Evolutionary conservation across 306 rosid genomes (phyloP).

Genomic region (Castanea crenata): DNA sequence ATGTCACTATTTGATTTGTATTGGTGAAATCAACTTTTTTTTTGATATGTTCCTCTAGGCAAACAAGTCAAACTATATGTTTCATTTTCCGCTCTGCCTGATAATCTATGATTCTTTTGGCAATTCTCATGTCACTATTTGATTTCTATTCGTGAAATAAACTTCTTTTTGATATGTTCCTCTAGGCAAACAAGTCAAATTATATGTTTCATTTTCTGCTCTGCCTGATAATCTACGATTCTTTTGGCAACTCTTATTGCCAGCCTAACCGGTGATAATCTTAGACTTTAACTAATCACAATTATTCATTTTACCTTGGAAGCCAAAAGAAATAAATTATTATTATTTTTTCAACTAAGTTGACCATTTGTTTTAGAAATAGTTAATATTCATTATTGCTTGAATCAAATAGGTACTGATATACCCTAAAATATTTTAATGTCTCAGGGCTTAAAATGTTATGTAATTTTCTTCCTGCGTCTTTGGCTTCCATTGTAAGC

Average conservation of each 20-base stretch:
- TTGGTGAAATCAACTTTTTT: background rate
- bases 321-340: no score
- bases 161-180: background rate
- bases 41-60: background rate
- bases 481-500: slow-evolving; percentile 88
- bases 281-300: background rate
- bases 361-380: background rate
- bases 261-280: background rate
- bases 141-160: no score
- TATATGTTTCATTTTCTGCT: background rate
- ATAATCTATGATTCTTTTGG: background rate
- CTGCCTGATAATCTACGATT: background rate
- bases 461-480: slow-evolving; percentile 94
- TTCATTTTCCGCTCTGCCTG: background rate
- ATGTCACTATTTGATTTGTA: no score
- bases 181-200: background rate
- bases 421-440: background rate
- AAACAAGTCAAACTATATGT: background rate
- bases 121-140: background rate
- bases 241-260: background rate
- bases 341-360: background rate
- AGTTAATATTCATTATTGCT: background rate
- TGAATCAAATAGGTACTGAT: background rate
- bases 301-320: background rate
- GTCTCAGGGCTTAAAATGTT: slow-evolving; percentile 87